Evolutionary conservation across 2,329 filamentous ascomycete genomes (phyloP), one percentile per base, ranked within the genome.

Genomic region (Aspergillus sp.): DNA sequence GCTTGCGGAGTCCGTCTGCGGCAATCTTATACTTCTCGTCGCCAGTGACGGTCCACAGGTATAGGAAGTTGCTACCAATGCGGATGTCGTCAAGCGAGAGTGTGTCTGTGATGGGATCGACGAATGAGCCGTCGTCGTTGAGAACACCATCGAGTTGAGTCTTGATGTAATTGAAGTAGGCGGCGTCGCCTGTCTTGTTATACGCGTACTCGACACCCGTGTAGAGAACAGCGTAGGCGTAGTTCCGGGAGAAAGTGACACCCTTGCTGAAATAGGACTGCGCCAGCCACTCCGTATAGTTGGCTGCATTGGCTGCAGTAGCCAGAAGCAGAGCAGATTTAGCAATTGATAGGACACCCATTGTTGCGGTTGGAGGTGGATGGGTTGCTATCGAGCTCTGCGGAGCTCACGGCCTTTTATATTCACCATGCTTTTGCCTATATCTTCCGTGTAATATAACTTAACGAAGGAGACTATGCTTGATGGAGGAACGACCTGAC

Each of bases 281-380:
- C 9, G 58, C 45, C 47, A 62, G 48, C 53, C 56, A 61, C 54
- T 62, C 60, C 3, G 60, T 62, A 43, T 58, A 61, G 53, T 61
- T 61, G 15, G 41, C 44, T 5, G 57, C 43, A 11, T 20, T 48
- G 18, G 57, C 53, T n/a, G 49, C 48, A 12, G 45, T 22, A 17
- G 52, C 53, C 15, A 58, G 42, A 15, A 47, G 12, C 12, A 49
- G 34, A 5, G 26, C 12, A 18, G 39, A 39, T 17, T 48, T 47
- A 11, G 45, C 44, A 43, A 55, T 34, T 42, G 45, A 48, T 5
- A 18, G 17, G 26, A 48, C 15, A 12, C 38, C 30, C 53, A 55
- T 56, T 44, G 39, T 56, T 24, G 30, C 17, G 9, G 39, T 6
- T 34, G 49, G 3, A 36, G 17, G 45, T 17, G 15, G 32, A 26